phyloP scores from a whole-genome alignment of 148 eudicot genomes.

The Persicaria maculosa region DNA sequence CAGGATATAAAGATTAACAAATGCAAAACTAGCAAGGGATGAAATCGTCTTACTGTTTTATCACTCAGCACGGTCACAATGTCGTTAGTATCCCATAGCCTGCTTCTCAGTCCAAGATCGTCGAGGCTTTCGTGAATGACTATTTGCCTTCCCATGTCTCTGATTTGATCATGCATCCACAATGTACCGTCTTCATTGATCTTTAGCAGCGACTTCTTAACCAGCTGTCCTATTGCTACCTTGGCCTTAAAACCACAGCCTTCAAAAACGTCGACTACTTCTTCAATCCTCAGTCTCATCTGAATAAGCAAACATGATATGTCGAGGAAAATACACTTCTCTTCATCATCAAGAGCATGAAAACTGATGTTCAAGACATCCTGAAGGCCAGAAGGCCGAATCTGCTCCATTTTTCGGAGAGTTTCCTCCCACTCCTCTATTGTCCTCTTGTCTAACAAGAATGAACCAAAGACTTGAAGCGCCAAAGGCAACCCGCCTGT shows the following conservation, averaged over 20 bases:
- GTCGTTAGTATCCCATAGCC: conserved; percentile 14
- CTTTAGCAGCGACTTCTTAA: conserved; percentile 41
- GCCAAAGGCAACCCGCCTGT: conserved; percentile 67
- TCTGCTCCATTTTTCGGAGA: conserved; percentile 21
- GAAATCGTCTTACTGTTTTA: too few species aligned
- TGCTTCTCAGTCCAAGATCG: conserved; percentile 31
- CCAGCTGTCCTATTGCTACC: conserved; percentile 28
- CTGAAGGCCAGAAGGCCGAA: conserved; percentile 34
- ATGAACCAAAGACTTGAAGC: conserved; percentile 59
- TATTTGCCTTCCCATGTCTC: conserved; percentile 68
- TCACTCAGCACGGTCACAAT: too few species aligned
- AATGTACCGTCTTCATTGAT: conserved; percentile 18
- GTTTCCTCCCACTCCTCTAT: conserved; percentile 43
- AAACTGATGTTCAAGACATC: conserved; percentile 39
- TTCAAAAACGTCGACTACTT: conserved; percentile 33
- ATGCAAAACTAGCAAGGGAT: too few species aligned
- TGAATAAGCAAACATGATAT: conserved; percentile 52
- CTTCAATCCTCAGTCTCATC: conserved; percentile 22
- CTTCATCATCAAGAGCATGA: conserved; percentile 37
- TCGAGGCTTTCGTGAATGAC: conserved; percentile 21
- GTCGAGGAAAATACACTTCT: conserved; percentile 45
- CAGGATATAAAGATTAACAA: too few species aligned
- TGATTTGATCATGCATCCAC: conserved; percentile 67
- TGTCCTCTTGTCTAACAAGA: conserved; percentile 31
- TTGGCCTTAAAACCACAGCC: conserved; percentile 44